Conservation (phyloP, 164 flowering plant genomes). For the Nelumbo lutea region DNA sequence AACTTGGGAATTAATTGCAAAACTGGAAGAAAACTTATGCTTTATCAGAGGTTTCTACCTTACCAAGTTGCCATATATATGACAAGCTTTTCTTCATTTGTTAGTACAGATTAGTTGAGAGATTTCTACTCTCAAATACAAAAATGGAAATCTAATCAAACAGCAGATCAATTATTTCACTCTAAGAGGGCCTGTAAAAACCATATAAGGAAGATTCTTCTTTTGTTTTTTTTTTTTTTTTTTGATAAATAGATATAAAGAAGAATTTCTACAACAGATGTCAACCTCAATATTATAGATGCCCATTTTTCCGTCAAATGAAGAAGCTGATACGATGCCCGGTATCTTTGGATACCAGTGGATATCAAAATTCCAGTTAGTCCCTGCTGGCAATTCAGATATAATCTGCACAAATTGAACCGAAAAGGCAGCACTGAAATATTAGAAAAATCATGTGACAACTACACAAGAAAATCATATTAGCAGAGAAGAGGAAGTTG, state of each 20-base stretch:
- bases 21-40: background rate
- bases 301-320: slow-evolving; percentile 97
- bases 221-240: too few species aligned
- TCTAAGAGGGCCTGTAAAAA: too few species aligned
- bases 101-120: too few species aligned
- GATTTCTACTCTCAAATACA: too few species aligned
- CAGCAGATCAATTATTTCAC: too few species aligned
- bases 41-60: background rate
- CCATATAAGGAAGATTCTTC: too few species aligned
- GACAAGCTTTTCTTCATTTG: background rate
- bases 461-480: background rate
- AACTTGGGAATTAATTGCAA: background rate
- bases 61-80: background rate
- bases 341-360: slow-evolving; percentile 98
- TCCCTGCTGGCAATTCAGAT: slow-evolving; percentile 80
- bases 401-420: slow-evolving; percentile 50
- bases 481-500: background rate
- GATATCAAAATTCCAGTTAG: slow-evolving; percentile 93
- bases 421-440: slow-evolving; percentile 3
- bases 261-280: background rate
- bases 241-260: too few species aligned
- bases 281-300: slow-evolving; percentile 89
- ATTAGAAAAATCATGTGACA: background rate
- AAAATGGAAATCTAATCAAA: too few species aligned
- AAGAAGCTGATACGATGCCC: slow-evolving; percentile 92